These are phyloP conservation scores for Metschnikowia anglica DNA, from an alignment of 805 yeast genomes.

Conservation along the genomic window DNA sequence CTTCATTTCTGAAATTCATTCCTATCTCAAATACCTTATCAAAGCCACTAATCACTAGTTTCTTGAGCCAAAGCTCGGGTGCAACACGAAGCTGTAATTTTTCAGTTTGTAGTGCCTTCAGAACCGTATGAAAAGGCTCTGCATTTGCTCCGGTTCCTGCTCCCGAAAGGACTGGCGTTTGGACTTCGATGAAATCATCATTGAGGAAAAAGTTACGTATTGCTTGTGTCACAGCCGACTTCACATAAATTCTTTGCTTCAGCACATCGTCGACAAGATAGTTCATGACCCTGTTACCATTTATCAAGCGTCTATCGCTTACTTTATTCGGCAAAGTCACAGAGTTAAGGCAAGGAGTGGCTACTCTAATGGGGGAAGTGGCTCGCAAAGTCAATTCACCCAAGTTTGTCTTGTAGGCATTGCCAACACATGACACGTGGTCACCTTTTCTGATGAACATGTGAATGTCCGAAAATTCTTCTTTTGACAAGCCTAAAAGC, in stretches of 20 bases:
- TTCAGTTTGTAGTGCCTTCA: constrained; percentile 35
- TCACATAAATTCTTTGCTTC: constrained; percentile 45
- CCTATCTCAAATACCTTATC: constrained; percentile 89
- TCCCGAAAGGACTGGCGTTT: constrained; percentile 80
- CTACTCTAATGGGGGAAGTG: constrained; percentile 45
- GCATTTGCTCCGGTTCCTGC: constrained; percentile 90
- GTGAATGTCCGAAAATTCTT: constrained; percentile 42
- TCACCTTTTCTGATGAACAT: constrained; percentile 67
- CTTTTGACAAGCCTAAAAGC: constrained; percentile 41
- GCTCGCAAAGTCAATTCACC: constrained; percentile 78
- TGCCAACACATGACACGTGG: constrained; percentile 61
- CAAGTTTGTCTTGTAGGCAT: constrained; percentile 70
- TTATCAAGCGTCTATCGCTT: constrained; percentile 53
- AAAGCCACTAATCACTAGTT: constrained; percentile 78
- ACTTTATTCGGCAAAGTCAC: constrained; percentile 58
- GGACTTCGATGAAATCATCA: constrained; percentile 71
- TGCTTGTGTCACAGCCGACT: constrained; percentile 53
- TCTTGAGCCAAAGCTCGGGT: constrained; percentile 92
- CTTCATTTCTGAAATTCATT: constrained; percentile 83
- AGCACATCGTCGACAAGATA: constrained; percentile 60
- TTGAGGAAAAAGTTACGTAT: constrained; percentile 58
- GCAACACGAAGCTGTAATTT: constrained; percentile 76
- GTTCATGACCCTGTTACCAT: constrained; percentile 70
- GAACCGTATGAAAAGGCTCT: constrained; percentile 68
- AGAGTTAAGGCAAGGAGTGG: constrained; percentile 60